Base-by-base conservation (phyloP, 495 filamentous ascomycete species). In the Aspergillus olivimuriae region DNA sequence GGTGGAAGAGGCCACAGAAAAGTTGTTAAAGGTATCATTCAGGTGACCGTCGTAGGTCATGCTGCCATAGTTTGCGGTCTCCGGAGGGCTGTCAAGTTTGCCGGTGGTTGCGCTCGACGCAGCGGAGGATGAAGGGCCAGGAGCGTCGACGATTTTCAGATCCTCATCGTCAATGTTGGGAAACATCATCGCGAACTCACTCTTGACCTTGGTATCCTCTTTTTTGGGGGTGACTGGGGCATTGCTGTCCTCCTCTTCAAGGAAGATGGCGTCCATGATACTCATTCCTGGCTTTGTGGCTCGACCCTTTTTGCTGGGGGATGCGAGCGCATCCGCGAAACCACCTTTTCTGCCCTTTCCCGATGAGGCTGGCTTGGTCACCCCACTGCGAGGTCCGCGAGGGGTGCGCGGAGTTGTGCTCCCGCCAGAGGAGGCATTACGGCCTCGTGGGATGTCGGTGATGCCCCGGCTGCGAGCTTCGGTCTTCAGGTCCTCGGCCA, bases 401-500 rank as follows among this genome's bases (percentile, higher is more conserved):
- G 55, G 53, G 2, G 55, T 58, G n/a, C 52, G 39, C 2, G 55
- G 55, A 3, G 50, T 52, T 1, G 42, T 34, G 16, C 21, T 14
- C 10, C 14, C 34, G 11, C 24, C 11, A 11, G 5, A 6, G 16
- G 43, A 38, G 22, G 22, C 26, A 10, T n/a, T n/a, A n/a, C 48
- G 50, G 11, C 35, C 46, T 16, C 24, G 39, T 3, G 51, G 42
- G 2, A 57, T 11, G 5, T 46, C 35, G 4, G 42, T 46, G 32
- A 53, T 44, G 20, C 49, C 50, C 1, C 20, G 17, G 8, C 36
- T 16, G 4, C 14, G 9, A 10, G 47, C 51, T 8, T 56, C 49
- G 1, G 19, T 15, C 18, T 39, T 41, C 11, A 58, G 39, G n/a
- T 58, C 46, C 0, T 59, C 54, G n/a, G 59, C 53, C 21, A 47